Percentiles rank a stretch among this genome's conserved stretches.
Evolutionary conservation across 176 grass and related monocot genomes (phyloP).

Genomic region (Zizania latifolia): DNA sequence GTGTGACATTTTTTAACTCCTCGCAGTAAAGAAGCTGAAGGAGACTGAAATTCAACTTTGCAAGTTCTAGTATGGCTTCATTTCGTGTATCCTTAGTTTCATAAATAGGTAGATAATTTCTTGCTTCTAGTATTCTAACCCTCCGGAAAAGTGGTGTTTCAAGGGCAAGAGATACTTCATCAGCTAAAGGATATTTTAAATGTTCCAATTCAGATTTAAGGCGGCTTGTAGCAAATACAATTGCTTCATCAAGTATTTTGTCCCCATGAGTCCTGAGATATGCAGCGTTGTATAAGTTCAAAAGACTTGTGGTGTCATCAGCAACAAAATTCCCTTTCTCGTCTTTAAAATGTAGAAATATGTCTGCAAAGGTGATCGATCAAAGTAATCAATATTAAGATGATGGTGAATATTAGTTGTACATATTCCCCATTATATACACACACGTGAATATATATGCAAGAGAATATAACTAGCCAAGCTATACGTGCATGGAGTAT

Average conservation of each 20-base stretch:
- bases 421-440: background rate
- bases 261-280: conserved; percentile 11
- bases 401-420: too few relatives aligned
- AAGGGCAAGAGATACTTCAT: conserved; percentile 13
- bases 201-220: background rate
- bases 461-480: background rate
- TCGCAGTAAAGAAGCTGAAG: conserved; percentile 28
- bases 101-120: conserved; percentile 15
- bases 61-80: conserved; percentile 7
- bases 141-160: conserved; percentile 7
- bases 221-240: background rate
- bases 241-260: conserved; percentile 20
- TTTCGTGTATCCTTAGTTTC: background rate
- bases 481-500: too few relatives aligned
- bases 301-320: background rate
- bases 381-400: background rate
- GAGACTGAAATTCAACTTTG: conserved; percentile 36
- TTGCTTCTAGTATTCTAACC: conserved; percentile 24
- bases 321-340: background rate
- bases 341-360: conserved; percentile 13
- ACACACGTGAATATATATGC: too few relatives aligned
- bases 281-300: conserved; percentile 29
- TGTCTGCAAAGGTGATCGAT: conserved; percentile 24
- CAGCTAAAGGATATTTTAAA: background rate
- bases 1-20: conserved; percentile 21